These are phyloP conservation scores for Vigna mungo DNA, from an alignment of 306 rosid genomes.

Conservation along the genomic window DNA sequence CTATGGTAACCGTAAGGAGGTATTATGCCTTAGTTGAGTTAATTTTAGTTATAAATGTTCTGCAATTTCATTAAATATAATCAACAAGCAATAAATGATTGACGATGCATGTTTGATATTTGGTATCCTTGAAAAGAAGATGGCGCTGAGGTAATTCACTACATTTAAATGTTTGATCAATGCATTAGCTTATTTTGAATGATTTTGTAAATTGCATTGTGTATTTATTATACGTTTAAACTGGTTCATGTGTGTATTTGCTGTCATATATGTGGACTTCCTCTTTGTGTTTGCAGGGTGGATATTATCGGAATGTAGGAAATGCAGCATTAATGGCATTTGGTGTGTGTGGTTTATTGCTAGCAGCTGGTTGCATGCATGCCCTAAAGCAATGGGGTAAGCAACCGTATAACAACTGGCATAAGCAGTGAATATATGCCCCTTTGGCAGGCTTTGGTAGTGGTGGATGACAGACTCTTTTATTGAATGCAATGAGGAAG, in stretches of 20 bases:
- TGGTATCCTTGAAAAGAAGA: conserved; percentile 11
- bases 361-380: conserved; percentile 83
- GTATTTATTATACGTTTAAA: not conserved
- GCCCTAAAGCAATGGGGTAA: conserved; percentile 83
- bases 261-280: conserved; percentile 2
- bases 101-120: not conserved
- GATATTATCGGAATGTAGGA: conserved; percentile 66
- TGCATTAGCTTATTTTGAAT: conserved; percentile 15
- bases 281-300: conserved; percentile 61
- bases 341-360: conserved; percentile 70
- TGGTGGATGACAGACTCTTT: conserved; percentile 34
- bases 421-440: conserved; percentile 58
- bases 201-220: not conserved
- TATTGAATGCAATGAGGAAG: conserved; percentile 33
- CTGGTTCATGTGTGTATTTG: conserved; percentile 29
- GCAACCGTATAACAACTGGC: conserved; percentile 88
- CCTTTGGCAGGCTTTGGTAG: conserved; percentile 36
- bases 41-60: not conserved
- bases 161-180: conserved; percentile 29
- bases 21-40: not conserved
- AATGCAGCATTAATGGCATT: conserved; percentile 70
- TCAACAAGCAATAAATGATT: conserved; percentile 26
- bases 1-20: conserved; percentile 16
- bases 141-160: not conserved
- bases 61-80: conserved; percentile 4